Base-by-base conservation (phyloP, 2,329 filamentous ascomycete genomes). In the Fusarium denticulatum region DNA sequence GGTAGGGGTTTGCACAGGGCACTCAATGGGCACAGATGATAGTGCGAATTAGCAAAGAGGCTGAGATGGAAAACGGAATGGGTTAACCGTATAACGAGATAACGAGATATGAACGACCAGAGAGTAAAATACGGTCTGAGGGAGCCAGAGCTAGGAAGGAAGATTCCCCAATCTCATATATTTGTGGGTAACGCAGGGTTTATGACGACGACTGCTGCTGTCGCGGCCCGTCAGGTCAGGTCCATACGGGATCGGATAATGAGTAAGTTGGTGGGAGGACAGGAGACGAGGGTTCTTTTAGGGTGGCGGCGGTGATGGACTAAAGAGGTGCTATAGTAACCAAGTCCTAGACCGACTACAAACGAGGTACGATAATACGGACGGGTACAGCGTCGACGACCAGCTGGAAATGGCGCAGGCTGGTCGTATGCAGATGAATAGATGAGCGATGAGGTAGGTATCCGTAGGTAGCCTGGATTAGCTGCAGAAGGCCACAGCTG, bases 191-290 rank as follows among this genome's bases (percentile, higher is more conserved):
- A 39, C 46, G 66, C 67, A 69, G 52, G 67, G 67, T 69, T 65
- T 69, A 69, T 69, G 67, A 69, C 67, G 66, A 69, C 67, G 66
- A 70, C 65, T 67, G 64, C 32, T 69, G 67, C 40, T 69, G 67
- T 69, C 67, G 59, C 65, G 64, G 50, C 50, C 50, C 24, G 34
- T 40, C 24, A 55, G 24, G 32, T 67, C 64, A 50, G 43, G 22
- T 43, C 14, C n/a, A 26, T 49, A 43, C 42, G 26, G 24, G 32
- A 36, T 26, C 42, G 40, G 56, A 59, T 30, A 58, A 58, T 58
- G 56, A 37, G 55, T 58, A 58, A 40, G 55, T 36, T 58, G 55
- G 40, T 58, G 20, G 30, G 42, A 36, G 55, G 55, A 49, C 42
- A 36, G 55, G 55, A 28, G 53, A 36, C 39, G n/a, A 47, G 42